A percentile compares a stretch with the other conserved stretches of the same genome.
These are phyloP conservation scores for Penicillium sp. DNA, from an alignment of 2,329 filamentous ascomycete species.

Conservation along the genomic window DNA sequence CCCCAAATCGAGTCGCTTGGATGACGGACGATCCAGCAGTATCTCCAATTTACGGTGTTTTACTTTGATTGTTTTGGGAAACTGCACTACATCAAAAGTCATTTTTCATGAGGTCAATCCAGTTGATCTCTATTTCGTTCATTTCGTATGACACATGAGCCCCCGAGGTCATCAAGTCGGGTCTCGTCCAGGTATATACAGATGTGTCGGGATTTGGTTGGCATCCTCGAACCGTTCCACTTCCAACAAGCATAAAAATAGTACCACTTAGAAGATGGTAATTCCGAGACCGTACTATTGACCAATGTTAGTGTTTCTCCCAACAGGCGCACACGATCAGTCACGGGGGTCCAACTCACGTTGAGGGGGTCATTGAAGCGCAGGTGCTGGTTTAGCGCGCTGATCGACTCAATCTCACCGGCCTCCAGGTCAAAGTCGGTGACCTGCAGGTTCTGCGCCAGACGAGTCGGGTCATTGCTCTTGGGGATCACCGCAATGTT, in stretches of 20 bases:
- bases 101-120: not conserved
- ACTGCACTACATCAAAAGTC: not conserved
- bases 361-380: slow-evolving; percentile 78
- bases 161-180: slow-evolving; percentile 10
- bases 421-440: slow-evolving; percentile 67
- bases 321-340: not conserved
- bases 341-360: slow-evolving; percentile 53
- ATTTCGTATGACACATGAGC: slow-evolving; percentile 14
- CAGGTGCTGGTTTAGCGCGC: slow-evolving; percentile 65
- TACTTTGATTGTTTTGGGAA: not conserved
- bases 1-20: not conserved
- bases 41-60: not conserved
- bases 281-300: slow-evolving; percentile 53
- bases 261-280: slow-evolving; percentile 55
- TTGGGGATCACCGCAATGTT: slow-evolving; percentile 82
- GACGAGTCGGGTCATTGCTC: slow-evolving; percentile 60
- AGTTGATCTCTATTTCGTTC: slow-evolving; percentile 12
- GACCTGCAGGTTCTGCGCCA: slow-evolving; percentile 58
- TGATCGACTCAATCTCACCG: slow-evolving; percentile 69
- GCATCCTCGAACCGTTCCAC: not conserved
- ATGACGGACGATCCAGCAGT: no score
- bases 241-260: not conserved
- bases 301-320: slow-evolving; percentile 17
- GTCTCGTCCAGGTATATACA: slow-evolving; percentile 14
- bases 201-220: not conserved